A percentile compares a stretch with the other conserved stretches of the same genome.
These are phyloP conservation scores for Apiospora aurea DNA, from an alignment of 2,329 filamentous ascomycete species.

Conservation along the genomic window DNA sequence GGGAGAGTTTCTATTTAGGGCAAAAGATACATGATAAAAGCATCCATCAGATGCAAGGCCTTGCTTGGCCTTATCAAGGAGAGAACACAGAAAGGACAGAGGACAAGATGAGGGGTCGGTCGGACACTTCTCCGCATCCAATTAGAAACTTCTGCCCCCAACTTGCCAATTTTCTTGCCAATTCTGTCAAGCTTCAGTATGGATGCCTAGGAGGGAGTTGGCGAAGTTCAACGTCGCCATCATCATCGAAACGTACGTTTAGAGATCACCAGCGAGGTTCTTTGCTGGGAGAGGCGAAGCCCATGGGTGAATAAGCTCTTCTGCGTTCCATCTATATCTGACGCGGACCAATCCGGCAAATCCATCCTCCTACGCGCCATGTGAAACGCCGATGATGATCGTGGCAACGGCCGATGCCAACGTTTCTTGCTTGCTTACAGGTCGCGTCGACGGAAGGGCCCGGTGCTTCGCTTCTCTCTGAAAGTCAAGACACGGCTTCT, in stretches of 20 bases:
- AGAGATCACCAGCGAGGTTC: not conserved
- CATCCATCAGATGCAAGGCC: not conserved
- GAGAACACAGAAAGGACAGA: not conserved
- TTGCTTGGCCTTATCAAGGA: no score
- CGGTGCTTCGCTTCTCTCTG: not conserved
- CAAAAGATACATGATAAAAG: not conserved
- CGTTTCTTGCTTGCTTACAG: no score
- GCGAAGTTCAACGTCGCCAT: not conserved
- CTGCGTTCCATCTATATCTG: not conserved
- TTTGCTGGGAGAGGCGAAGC: not conserved
- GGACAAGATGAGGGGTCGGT: not conserved
- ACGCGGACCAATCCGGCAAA: not conserved
- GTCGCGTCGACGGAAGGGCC: not conserved
- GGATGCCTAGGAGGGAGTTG: not conserved
- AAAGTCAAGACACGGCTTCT: not conserved
- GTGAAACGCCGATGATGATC: not conserved
- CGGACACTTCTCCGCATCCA: slow-evolving; percentile 5
- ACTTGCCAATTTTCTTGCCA: not conserved
- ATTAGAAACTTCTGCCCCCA: slow-evolving; percentile 1
- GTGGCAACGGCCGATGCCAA: not conserved
- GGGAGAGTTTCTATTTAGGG: not conserved
- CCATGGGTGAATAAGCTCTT: not conserved
- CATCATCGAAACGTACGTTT: not conserved
- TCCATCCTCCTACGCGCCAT: slow-evolving; percentile 2
- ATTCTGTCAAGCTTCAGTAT: not conserved